Percentiles rank a stretch among this genome's conserved stretches.
Evolutionary conservation across 805 yeast species (phyloP).

Genomic region (Saccharomyces jurei): DNA sequence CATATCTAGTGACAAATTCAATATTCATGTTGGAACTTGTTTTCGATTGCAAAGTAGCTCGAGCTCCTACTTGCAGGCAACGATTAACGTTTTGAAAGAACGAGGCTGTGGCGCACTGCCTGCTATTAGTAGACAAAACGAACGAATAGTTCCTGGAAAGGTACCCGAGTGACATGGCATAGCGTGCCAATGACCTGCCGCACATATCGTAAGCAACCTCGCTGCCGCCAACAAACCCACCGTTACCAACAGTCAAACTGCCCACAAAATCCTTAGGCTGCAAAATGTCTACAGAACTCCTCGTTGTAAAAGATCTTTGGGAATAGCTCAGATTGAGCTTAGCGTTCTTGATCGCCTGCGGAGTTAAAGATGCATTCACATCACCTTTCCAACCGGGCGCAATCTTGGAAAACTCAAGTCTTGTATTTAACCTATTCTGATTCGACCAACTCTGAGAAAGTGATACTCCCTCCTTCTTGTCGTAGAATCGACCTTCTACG

Average conservation of each 20-base stretch:
- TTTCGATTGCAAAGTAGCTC: slow-evolving; percentile 89
- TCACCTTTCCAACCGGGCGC: slow-evolving; percentile 94
- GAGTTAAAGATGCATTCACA: slow-evolving; percentile 78
- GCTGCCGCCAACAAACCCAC: slow-evolving; percentile 94
- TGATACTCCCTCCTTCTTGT: slow-evolving; percentile 86
- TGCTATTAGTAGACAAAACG: slow-evolving; percentile 63
- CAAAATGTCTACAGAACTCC: slow-evolving; percentile 89
- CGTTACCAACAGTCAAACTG: slow-evolving; percentile 90
- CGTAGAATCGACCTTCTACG: slow-evolving; percentile 85
- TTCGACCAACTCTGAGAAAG: slow-evolving; percentile 98
- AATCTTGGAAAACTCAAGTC: slow-evolving; percentile 76
- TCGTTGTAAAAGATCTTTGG: slow-evolving; percentile 88
- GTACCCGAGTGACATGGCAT: slow-evolving; percentile 92
- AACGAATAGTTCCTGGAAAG: slow-evolving; percentile 79
- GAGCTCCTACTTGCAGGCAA: slow-evolving; percentile 92
- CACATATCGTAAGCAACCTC: slow-evolving; percentile 94
- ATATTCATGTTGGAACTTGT: slow-evolving; percentile 68
- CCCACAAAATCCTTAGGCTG: slow-evolving; percentile 95
- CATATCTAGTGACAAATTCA: slow-evolving; percentile 94
- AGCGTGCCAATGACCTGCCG: slow-evolving; percentile 85
- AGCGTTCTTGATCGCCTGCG: slow-evolving; percentile 79
- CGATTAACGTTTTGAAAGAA: slow-evolving; percentile 94
- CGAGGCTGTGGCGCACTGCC: slow-evolving; percentile 86
- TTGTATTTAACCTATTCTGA: slow-evolving; percentile 84
- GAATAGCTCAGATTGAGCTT: slow-evolving; percentile 84